Evolutionary conservation across 768 basidiomycete genomes (phyloP).

Genomic region (Auricularia cornea): DNA sequence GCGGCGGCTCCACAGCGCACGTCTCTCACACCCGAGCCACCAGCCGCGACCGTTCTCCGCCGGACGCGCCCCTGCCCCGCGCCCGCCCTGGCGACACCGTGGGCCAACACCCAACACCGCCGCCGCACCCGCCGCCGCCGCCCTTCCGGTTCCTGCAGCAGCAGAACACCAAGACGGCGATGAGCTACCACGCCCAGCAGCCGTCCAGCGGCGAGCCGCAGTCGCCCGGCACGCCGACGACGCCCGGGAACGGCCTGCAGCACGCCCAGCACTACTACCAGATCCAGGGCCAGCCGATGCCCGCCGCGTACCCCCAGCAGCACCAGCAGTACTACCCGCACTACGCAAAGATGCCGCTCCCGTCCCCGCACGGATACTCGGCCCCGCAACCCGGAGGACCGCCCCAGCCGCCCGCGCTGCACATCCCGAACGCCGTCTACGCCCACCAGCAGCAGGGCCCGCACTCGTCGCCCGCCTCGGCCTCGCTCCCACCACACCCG

Average conservation of each 20-base stretch:
- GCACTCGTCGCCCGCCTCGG: slow-evolving; percentile 3
- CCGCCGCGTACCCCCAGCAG: background rate
- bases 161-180: background rate
- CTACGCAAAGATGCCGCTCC: background rate
- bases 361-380: background rate
- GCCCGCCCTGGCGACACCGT: too few species aligned
- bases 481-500: background rate
- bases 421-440: slow-evolving; percentile 6
- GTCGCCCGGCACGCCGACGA: background rate
- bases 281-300: background rate
- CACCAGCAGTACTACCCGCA: background rate
- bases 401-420: background rate
- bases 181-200: background rate
- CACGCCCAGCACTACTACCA: background rate
- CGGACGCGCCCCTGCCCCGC: background rate
- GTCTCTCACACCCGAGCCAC: background rate
- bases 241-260: background rate
- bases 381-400: too few species aligned
- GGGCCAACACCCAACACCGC: too few species aligned
- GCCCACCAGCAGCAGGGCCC: background rate
- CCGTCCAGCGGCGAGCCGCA: background rate
- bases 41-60: background rate
- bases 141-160: background rate
- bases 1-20: background rate
- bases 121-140: background rate